A percentile compares a stretch with the other conserved stretches of the same genome.
These are phyloP conservation scores for Lophiotrema nucula DNA, from an alignment of 495 filamentous ascomycete genomes.

Conservation along the genomic window DNA sequence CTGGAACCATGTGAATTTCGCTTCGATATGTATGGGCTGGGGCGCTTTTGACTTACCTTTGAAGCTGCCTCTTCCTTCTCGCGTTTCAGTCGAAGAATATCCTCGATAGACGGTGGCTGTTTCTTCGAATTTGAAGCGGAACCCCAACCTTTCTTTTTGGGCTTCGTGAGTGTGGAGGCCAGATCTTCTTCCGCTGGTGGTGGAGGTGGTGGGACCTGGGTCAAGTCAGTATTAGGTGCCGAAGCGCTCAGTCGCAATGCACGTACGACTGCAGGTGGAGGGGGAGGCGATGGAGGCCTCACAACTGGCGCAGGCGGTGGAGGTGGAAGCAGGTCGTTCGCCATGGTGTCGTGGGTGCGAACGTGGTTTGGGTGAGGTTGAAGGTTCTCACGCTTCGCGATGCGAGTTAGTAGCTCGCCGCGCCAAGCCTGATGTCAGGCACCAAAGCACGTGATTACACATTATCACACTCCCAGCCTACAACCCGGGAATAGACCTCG, in stretches of 20 bases:
- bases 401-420: too few relatives aligned
- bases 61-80: conserved; percentile 74
- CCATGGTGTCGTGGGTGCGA: too few relatives aligned
- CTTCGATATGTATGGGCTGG: too few relatives aligned
- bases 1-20: conserved; percentile 36
- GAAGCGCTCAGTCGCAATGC: conserved; percentile 4
- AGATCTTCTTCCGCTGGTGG: conserved; percentile 17
- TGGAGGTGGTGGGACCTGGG: conserved; percentile 18
- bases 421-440: too few relatives aligned
- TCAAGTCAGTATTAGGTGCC: neutral
- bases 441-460: too few relatives aligned
- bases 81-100: conserved; percentile 73
- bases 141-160: conserved; percentile 59
- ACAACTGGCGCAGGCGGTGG: conserved; percentile 3
- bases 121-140: conserved; percentile 40
- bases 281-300: neutral
- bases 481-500: too few relatives aligned
- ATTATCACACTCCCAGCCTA: too few relatives aligned
- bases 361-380: too few relatives aligned
- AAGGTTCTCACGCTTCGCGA: too few relatives aligned
- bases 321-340: conserved; percentile 4
- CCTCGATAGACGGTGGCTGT: conserved; percentile 71
- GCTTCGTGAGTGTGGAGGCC: conserved; percentile 3
- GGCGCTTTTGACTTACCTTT: too few relatives aligned
- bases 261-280: neutral